phyloP scores from a whole-genome alignment of 2,329 filamentous ascomycete species.

The Aspergillus intermedius region DNA sequence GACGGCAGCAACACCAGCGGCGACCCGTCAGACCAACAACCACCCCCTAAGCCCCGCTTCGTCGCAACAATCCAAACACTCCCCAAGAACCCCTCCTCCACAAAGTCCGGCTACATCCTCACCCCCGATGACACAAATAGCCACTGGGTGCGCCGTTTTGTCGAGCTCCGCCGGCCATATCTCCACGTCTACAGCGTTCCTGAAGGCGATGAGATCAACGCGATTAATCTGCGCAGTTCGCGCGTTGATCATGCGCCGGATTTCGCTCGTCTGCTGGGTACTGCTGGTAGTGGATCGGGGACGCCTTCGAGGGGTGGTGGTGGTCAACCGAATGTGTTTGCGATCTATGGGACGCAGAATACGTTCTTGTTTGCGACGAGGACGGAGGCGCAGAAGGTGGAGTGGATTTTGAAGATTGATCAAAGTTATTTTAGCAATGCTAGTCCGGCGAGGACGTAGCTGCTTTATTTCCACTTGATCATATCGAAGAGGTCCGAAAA shows the following conservation, averaged over 20 bases:
- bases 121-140: slow-evolving; percentile 70
- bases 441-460: no score
- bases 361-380: slow-evolving; percentile 90
- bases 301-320: slow-evolving; percentile 32
- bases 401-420: slow-evolving; percentile 95
- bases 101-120: slow-evolving; percentile 84
- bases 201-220: slow-evolving; percentile 82
- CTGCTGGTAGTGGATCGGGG: slow-evolving; percentile 29
- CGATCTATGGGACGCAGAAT: slow-evolving; percentile 88
- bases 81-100: slow-evolving; percentile 69
- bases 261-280: slow-evolving; percentile 67
- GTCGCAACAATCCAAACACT: slow-evolving; percentile 70
- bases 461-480: no score
- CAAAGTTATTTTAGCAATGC: slow-evolving; percentile 59
- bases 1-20: not conserved
- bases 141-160: slow-evolving; percentile 85
- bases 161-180: slow-evolving; percentile 86
- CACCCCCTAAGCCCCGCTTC: slow-evolving; percentile 54
- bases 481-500: no score
- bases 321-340: slow-evolving; percentile 66
- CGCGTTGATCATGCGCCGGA: slow-evolving; percentile 90
- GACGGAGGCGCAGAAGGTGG: slow-evolving; percentile 85
- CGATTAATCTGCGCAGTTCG: slow-evolving; percentile 81
- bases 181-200: slow-evolving; percentile 80
- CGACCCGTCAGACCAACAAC: slow-evolving; percentile 23